Evolutionary conservation across 441 rosid genomes (phyloP).

Genomic region (Adansonia gregorii): DNA sequence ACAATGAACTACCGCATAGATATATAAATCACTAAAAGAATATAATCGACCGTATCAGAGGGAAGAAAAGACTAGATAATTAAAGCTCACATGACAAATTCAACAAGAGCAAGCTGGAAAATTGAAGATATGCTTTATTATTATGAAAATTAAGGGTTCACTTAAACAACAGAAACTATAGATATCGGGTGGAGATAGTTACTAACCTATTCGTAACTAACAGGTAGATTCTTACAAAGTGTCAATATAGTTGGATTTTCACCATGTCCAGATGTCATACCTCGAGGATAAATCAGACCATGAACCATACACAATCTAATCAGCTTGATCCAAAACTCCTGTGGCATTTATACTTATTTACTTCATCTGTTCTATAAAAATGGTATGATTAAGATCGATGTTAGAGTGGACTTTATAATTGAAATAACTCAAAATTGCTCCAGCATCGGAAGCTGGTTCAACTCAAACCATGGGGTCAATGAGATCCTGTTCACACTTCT

Average conservation of each 20-base stretch:
- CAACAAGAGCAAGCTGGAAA: constrained; percentile 9
- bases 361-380: constrained; percentile 29
- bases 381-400: constrained; percentile 28
- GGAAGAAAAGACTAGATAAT: background rate
- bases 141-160: constrained; percentile 23
- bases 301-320: constrained; percentile 42
- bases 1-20: background rate
- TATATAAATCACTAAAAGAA: background rate
- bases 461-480: constrained; percentile 19
- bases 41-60: background rate
- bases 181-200: constrained; percentile 23
- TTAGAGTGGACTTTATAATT: constrained; percentile 29
- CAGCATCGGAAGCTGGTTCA: background rate
- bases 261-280: constrained; percentile 25
- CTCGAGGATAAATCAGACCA: constrained; percentile 31
- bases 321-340: constrained; percentile 34
- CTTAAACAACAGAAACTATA: constrained; percentile 27
- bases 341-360: constrained; percentile 32
- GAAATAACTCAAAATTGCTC: constrained; percentile 28
- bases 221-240: constrained; percentile 31
- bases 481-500: constrained; percentile 35
- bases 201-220: constrained; percentile 30
- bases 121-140: constrained; percentile 31
- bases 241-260: constrained; percentile 27
- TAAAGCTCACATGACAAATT: constrained; percentile 13